Percentiles rank a stretch among this genome's conserved stretches.
phyloP scores from a whole-genome alignment of 306 rosid species.

The Malus domestica region ASM211411v1 NC_041793.1:43989501-43990000 shows the following conservation, averaged over 20 bases:
- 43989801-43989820: background rate
- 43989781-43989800: background rate
- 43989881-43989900: background rate
- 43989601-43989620: background rate
- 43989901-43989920: background rate
- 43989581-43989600: constrained; percentile 7
- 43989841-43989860: background rate
- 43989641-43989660: constrained; percentile 20
- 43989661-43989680: constrained; percentile 13
- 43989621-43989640: constrained; percentile 13
- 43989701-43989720: no score
- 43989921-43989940: background rate
- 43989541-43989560: background rate
- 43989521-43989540: constrained; percentile 25
- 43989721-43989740: no score
- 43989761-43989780: background rate
- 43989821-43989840: background rate
- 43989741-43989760: background rate
- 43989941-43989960: background rate
- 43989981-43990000: background rate
- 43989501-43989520: constrained; percentile 39
- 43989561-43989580: background rate
- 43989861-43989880: background rate
- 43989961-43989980: background rate
- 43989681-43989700: background rate